These are phyloP conservation scores for Fallopia convolvulus DNA, from an alignment of 148 eudicot species.

Conservation along the genomic window DNA sequence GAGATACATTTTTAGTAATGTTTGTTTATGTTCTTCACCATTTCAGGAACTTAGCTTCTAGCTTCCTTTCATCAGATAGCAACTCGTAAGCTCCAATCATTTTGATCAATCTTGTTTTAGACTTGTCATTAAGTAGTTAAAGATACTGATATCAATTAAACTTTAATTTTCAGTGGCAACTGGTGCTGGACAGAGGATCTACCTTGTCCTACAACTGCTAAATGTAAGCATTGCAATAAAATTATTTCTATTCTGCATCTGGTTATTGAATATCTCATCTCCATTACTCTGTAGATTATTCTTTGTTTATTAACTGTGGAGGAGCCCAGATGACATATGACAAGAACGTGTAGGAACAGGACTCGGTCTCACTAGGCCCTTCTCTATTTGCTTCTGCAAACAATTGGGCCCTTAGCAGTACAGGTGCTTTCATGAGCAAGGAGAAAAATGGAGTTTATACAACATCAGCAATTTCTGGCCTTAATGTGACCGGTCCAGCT, in stretches of 20 bases:
- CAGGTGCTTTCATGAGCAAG: slow-evolving; percentile 40
- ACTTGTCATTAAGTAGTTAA: neutral
- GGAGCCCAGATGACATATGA: slow-evolving; percentile 36
- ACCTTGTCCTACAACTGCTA: slow-evolving; percentile 28
- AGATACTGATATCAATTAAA: neutral
- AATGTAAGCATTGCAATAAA: slow-evolving; percentile 21
- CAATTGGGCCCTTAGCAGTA: slow-evolving; percentile 78
- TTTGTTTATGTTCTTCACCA: neutral
- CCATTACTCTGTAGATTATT: slow-evolving; percentile 35
- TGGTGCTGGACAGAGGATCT: slow-evolving; percentile 49
- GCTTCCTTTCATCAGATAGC: slow-evolving; percentile 20
- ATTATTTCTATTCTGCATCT: neutral
- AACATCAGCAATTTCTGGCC: slow-evolving; percentile 23
- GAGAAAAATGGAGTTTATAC: slow-evolving; percentile 18
- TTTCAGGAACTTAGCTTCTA: slow-evolving; percentile 45
- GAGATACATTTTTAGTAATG: neutral
- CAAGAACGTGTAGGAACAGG: slow-evolving; percentile 47
- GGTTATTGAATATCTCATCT: neutral
- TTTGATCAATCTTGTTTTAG: neutral
- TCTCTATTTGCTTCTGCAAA: slow-evolving; percentile 35
- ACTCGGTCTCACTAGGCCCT: slow-evolving; percentile 28
- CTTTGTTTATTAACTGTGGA: slow-evolving; percentile 74
- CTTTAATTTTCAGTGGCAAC: slow-evolving; percentile 14
- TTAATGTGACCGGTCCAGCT: slow-evolving; percentile 26
- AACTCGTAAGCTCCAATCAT: slow-evolving; percentile 28